Evolutionary conservation across 495 filamentous ascomycete genomes (phyloP).

Genomic region (Penicillium cataractarum): DNA sequence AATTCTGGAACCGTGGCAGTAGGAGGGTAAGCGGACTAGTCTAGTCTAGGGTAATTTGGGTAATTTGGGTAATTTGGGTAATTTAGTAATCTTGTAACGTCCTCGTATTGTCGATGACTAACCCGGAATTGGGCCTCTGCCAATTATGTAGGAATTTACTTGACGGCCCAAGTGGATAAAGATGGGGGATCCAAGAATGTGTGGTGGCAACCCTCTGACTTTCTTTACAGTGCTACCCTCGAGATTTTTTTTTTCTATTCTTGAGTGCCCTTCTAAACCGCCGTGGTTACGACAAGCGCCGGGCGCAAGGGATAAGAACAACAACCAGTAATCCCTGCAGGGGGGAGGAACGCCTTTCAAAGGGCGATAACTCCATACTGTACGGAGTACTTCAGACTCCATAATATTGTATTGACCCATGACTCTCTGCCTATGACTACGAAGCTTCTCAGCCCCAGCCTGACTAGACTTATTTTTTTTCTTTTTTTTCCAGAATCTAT

Average conservation of each 20-base stretch:
- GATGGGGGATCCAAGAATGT: not conserved
- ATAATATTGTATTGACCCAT: too few relatives aligned
- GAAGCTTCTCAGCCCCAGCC: not conserved
- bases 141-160: not conserved
- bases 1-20: not conserved
- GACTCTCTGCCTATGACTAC: too few relatives aligned
- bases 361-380: not conserved
- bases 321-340: constrained; percentile 3
- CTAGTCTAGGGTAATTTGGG: not conserved
- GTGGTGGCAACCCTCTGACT: not conserved
- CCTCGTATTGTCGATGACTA: not conserved
- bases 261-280: not conserved
- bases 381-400: not conserved
- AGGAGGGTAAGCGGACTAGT: too few relatives aligned
- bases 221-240: not conserved
- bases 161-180: constrained; percentile 3
- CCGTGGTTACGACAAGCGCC: constrained; percentile 9
- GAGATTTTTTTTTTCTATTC: too few relatives aligned
- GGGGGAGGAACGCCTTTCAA: not conserved
- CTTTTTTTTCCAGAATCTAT: not conserved
- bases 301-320: constrained; percentile 6
- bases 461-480: not conserved
- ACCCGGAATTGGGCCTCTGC: not conserved
- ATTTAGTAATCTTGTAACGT: not conserved
- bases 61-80: not conserved